These are phyloP conservation scores for Metschnikowia reukaufii DNA, from an alignment of 805 yeast genomes.

Conservation along the genomic window DNA sequence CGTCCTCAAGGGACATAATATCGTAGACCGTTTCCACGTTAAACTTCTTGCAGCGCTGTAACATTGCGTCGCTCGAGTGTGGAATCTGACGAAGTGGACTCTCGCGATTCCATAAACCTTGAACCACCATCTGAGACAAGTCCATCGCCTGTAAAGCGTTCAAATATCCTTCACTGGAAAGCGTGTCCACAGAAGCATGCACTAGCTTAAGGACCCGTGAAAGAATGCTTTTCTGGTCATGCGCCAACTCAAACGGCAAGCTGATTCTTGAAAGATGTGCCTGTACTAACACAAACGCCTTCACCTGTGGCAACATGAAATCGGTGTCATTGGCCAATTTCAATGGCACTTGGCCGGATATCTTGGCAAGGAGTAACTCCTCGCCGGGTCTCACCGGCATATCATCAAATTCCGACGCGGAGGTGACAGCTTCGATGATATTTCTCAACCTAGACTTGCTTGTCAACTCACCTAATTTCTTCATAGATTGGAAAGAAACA, in stretches of 20 bases:
- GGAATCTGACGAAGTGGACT: constrained; percentile 83
- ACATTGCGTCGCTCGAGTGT: constrained; percentile 48
- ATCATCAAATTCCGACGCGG: constrained; percentile 69
- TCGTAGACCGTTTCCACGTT: constrained; percentile 76
- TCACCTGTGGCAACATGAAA: constrained; percentile 57
- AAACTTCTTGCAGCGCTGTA: constrained; percentile 53
- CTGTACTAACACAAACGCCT: constrained; percentile 74
- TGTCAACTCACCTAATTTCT: constrained; percentile 54
- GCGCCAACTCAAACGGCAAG: constrained; percentile 59
- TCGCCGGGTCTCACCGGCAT: constrained; percentile 68
- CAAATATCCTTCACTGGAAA: constrained; percentile 77
- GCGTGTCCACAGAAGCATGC: constrained; percentile 68
- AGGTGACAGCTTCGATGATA: constrained; percentile 62
- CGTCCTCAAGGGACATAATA: constrained; percentile 76
- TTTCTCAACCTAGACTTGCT: constrained; percentile 58
- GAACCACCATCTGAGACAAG: constrained; percentile 81
- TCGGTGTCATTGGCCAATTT: constrained; percentile 41
- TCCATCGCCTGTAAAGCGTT: constrained; percentile 85
- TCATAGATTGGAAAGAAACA: constrained; percentile 66
- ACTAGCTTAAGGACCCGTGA: constrained; percentile 50
- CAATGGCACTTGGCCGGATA: constrained; percentile 64
- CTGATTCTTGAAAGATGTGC: constrained; percentile 72
- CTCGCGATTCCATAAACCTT: constrained; percentile 82
- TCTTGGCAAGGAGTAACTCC: constrained; percentile 40
- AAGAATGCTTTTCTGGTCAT: constrained; percentile 58